These are phyloP conservation scores for Larix sibirica DNA, from an alignment of 83 land plant genomes.

Conservation along the genomic window DNA sequence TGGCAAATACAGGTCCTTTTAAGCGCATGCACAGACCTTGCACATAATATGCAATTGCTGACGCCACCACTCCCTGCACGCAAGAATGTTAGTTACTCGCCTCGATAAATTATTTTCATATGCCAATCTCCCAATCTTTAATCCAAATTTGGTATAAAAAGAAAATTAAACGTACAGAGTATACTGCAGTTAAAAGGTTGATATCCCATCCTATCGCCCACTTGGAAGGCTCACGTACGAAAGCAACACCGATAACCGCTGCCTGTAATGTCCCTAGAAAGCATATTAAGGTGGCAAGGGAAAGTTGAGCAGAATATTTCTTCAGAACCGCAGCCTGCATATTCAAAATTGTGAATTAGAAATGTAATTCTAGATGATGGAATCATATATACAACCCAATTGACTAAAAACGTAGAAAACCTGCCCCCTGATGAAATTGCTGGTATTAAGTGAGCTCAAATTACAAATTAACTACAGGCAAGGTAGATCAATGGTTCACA, in stretches of 20 bases:
- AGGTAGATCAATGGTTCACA: no score
- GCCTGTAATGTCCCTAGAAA: constrained; percentile 35
- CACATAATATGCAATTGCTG: constrained; percentile 4
- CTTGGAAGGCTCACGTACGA: constrained; percentile 28
- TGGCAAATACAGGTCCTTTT: not conserved
- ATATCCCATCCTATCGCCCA: constrained; percentile 43
- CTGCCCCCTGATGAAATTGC: no score
- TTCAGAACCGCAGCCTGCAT: constrained; percentile 30
- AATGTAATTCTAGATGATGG: not conserved
- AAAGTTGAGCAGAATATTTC: constrained; percentile 49
- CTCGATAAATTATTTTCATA: not conserved
- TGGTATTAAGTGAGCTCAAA: no score
- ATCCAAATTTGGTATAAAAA: not conserved
- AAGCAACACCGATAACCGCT: constrained; percentile 19
- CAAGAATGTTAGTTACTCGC: not conserved
- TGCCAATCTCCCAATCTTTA: not conserved
- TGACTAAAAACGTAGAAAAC: no score
- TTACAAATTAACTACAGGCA: no score
- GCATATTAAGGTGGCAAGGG: constrained; percentile 42
- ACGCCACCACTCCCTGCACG: not conserved
- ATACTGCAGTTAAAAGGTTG: constrained; percentile 44
- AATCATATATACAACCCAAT: no score
- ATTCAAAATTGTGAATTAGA: not conserved
- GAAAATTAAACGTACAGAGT: constrained; percentile 23
- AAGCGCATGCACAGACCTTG: not conserved